phyloP scores from a whole-genome alignment of 1,284 basidiomycete species.

The Abortiporus biennis region DNA sequence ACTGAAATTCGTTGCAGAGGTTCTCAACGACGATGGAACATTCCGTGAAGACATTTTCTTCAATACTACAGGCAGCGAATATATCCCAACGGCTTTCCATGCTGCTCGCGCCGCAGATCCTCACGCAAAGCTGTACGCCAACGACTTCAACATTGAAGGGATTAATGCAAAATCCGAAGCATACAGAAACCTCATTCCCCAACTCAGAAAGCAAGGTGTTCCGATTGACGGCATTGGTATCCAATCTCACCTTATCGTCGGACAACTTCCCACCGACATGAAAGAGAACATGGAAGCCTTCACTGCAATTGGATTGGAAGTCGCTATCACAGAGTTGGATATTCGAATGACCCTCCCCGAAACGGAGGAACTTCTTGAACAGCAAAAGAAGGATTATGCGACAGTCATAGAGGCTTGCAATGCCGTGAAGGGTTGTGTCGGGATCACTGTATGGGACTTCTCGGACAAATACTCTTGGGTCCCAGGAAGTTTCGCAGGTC shows the following conservation, averaged over 20 bases:
- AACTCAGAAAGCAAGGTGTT: constrained; percentile 27
- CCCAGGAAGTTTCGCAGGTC: constrained; percentile 38
- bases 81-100: constrained; percentile 32
- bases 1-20: constrained; percentile 22
- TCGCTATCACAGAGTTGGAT: constrained; percentile 56
- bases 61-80: constrained; percentile 34
- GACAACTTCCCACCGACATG: constrained; percentile 36
- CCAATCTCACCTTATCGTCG: constrained; percentile 43
- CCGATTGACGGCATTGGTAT: constrained; percentile 57
- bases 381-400: constrained; percentile 50
- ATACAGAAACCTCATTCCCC: constrained; percentile 46
- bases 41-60: constrained; percentile 35
- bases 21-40: constrained; percentile 50
- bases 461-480: constrained; percentile 55
- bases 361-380: constrained; percentile 38
- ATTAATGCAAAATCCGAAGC: constrained; percentile 43
- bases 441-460: constrained; percentile 50
- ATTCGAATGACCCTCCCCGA: constrained; percentile 50
- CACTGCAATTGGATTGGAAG: constrained; percentile 48
- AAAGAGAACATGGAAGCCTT: constrained; percentile 41
- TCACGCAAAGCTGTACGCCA: constrained; percentile 31
- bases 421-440: constrained; percentile 42
- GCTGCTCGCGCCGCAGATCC: constrained; percentile 36
- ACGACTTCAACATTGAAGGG: constrained; percentile 37
- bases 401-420: constrained; percentile 48